Conservation (phyloP, 116 monocot species). For the Phalaenopsis hybrid region DNA sequence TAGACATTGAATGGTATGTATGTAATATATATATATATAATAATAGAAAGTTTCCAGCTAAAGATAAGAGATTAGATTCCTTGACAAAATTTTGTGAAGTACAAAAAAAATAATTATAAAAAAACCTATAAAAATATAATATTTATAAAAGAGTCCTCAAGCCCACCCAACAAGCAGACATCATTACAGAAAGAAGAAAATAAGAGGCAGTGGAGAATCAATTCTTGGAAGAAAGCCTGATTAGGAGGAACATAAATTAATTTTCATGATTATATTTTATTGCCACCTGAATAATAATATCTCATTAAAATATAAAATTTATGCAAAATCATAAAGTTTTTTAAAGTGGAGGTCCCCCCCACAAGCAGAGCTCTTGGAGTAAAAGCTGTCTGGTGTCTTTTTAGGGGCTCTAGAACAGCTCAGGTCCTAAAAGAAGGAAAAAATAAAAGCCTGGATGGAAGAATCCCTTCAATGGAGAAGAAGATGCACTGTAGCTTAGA, state of each 20-base stretch:
- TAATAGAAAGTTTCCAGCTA: too few species aligned
- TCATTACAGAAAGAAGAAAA: too few species aligned
- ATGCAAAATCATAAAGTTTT: neutral
- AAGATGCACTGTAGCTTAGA: neutral
- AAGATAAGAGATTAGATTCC: too few species aligned
- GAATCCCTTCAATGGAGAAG: constrained; percentile 3
- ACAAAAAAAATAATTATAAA: too few species aligned
- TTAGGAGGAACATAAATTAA: neutral
- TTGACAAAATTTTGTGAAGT: too few species aligned
- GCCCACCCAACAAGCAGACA: neutral
- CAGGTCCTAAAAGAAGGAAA: constrained; percentile 1
- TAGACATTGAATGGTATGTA: too few species aligned
- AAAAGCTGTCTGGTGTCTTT: neutral
- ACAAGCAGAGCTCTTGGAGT: neutral
- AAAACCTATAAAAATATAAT: neutral
- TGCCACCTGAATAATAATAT: too few species aligned
- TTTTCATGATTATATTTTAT: too few species aligned
- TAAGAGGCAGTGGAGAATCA: too few species aligned
- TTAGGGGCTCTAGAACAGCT: neutral
- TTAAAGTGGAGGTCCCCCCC: neutral
- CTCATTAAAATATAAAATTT: neutral
- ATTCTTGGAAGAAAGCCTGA: neutral
- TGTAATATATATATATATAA: too few species aligned
- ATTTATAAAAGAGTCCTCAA: neutral
- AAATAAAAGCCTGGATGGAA: neutral